Base-by-base conservation (phyloP, 2,329 filamentous ascomycete genomes). In the Penicillium corylophilum region DNA sequence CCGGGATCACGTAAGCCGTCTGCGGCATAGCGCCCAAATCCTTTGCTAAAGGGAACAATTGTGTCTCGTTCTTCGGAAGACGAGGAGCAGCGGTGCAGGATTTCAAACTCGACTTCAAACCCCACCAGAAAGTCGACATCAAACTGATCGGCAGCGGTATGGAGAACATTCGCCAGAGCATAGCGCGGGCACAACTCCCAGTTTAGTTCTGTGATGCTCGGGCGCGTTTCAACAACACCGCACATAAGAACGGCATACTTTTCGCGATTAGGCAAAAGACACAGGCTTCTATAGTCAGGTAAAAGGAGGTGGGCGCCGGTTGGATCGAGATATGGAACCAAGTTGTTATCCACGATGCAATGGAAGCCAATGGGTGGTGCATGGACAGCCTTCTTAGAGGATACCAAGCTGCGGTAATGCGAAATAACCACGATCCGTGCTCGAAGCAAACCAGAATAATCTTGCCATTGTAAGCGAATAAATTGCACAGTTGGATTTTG, bases 51-150 rank as follows among this genome's bases (percentile, higher is more conserved):
- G n/a, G n/a, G n/a, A n/a, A n/a, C n/a, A n/a, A n/a, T n/a, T n/a
- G n/a, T n/a, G n/a, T n/a, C n/a, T n/a, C n/a, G n/a, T n/a, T n/a
- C n/a, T n/a, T n/a, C n/a, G n/a, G n/a, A n/a, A n/a, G n/a, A n/a
- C n/a, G n/a, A n/a, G n/a, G 12, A 20, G 28, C 44, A 8, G 18
- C 31, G 22, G 29, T 16, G 6, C 22, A 22, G 35, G 31, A 5
- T 13, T 50, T 44, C 43, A 56, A 58, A 54, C 20, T 56, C 53
- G 7, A 58, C 40, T 35, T 58, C 56, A 26, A 58, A 58, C 1
- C 53, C 50, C 2, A 58, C 46, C 2, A 56, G 40, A 23, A 56
- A 58, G 1, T 38, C 29, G n/a, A 58, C n/a, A 8, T 22, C 45
- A 13, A 20, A 50, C 1, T 7, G 3, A 5, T 41, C 31, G 3